Conservation (phyloP, 2,329 filamentous ascomycete species). For the Cytospora paraplurivora region DNA sequence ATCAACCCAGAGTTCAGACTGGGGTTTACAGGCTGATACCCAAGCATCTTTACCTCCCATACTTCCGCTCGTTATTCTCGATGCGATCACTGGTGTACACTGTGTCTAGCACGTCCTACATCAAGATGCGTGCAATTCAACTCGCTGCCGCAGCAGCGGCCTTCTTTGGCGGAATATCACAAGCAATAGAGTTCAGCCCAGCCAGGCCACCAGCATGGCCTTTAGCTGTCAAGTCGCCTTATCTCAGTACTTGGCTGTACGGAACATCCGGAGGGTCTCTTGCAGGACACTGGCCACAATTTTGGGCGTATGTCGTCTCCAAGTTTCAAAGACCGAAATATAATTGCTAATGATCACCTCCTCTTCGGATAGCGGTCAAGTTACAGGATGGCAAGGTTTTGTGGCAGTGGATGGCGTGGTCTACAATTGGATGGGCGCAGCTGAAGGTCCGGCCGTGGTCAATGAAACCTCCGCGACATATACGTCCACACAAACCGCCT, state of each 20-base stretch:
- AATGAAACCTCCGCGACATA: constrained; percentile 68
- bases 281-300: constrained; percentile 68
- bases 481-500: constrained; percentile 72
- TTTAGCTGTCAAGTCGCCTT: constrained; percentile 73
- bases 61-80: not conserved
- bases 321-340: not conserved
- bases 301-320: constrained; percentile 64
- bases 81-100: not conserved
- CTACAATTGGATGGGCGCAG: constrained; percentile 70
- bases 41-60: not conserved
- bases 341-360: constrained; percentile 9
- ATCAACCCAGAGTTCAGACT: not conserved
- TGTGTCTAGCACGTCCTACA: not conserved
- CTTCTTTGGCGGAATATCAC: constrained; percentile 35
- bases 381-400: constrained; percentile 68
- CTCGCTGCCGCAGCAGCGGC: constrained; percentile 33
- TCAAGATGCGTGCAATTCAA: constrained; percentile 22
- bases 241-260: constrained; percentile 70
- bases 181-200: constrained; percentile 61
- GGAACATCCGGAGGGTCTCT: constrained; percentile 66
- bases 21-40: not conserved
- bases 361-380: constrained; percentile 48
- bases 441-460: constrained; percentile 50
- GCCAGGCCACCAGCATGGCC: constrained; percentile 69
- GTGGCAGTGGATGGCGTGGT: constrained; percentile 66